phyloP scores from a whole-genome alignment of 1,284 basidiomycete genomes.

The Trametes pubescens region DNA sequence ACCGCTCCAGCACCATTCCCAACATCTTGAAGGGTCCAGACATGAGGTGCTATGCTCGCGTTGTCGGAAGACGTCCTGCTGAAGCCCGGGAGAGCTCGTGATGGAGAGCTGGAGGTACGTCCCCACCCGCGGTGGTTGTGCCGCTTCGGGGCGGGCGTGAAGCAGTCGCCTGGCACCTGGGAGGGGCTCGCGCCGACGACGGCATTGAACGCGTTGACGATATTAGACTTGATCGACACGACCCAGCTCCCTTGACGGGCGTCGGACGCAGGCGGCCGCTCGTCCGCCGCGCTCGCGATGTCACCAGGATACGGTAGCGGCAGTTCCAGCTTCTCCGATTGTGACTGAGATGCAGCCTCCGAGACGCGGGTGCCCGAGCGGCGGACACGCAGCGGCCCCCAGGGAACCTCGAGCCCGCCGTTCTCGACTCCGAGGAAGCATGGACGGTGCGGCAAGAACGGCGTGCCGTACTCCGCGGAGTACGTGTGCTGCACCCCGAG shows the following conservation, averaged over 20 bases:
- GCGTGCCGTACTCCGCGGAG: conserved; percentile 36
- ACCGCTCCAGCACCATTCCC: background rate
- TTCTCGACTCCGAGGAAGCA: conserved; percentile 36
- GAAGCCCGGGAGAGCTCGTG: conserved; percentile 9
- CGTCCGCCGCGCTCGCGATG: background rate
- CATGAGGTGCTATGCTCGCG: background rate
- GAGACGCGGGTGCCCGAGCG: background rate
- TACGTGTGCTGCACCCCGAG: conserved; percentile 28
- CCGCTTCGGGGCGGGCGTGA: conserved; percentile 29
- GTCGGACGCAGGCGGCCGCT: background rate
- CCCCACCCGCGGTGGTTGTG: conserved; percentile 16
- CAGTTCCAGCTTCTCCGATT: conserved; percentile 20
- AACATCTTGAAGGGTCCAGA: no score
- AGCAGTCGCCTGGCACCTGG: conserved; percentile 20
- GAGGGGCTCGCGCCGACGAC: conserved; percentile 38
- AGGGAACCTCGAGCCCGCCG: conserved; percentile 36
- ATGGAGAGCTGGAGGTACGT: conserved; percentile 37
- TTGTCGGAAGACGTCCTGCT: background rate
- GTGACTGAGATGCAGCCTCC: background rate
- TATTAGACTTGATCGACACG: conserved; percentile 44
- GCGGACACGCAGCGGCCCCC: conserved; percentile 30
- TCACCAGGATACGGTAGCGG: conserved; percentile 35
- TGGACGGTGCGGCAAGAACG: conserved; percentile 32
- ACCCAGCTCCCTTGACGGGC: conserved; percentile 42
- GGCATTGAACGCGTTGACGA: conserved; percentile 46